Percentiles rank a stretch among this genome's conserved stretches.
Evolutionary conservation across 73 alveolate species (phyloP).

Genomic region (Effrenium voratum): DNA sequence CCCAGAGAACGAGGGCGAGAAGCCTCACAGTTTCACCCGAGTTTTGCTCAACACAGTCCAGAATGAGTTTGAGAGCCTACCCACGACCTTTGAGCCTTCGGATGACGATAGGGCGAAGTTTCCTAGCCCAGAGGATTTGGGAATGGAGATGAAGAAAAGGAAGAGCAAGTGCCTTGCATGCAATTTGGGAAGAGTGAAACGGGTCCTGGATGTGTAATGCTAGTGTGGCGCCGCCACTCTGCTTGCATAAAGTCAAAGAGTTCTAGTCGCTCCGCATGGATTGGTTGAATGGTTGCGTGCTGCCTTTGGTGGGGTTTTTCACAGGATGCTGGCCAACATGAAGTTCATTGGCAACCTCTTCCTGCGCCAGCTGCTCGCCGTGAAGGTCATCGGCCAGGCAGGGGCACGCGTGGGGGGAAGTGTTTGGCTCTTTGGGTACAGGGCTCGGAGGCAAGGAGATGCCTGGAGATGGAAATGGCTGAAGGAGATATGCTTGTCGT

Average conservation of each 20-base stretch:
- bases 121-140: conserved; percentile 42
- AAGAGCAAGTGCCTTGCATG: conserved; percentile 70
- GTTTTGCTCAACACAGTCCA: conserved; percentile 66
- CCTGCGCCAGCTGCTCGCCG: conserved; percentile 90
- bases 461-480: not conserved
- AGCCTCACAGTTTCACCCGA: conserved; percentile 88
- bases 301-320: too few relatives aligned
- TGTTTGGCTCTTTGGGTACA: not conserved
- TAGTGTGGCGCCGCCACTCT: too few relatives aligned
- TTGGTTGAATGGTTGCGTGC: too few relatives aligned
- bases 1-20: conserved; percentile 83
- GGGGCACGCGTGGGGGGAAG: too few relatives aligned
- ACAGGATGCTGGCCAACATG: conserved; percentile 92
- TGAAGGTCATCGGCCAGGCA: conserved; percentile 92
- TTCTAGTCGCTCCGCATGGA: too few relatives aligned
- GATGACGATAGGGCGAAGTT: conserved; percentile 70
- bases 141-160: conserved; percentile 88
- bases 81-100: conserved; percentile 84
- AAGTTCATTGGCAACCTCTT: conserved; percentile 92
- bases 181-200: not conserved
- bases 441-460: not conserved
- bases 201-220: not conserved
- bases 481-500: not conserved
- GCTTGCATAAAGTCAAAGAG: too few relatives aligned
- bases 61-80: conserved; percentile 90